phyloP scores from a whole-genome alignment of 176 grass and related monocot genomes.

The Saccharum spontaneum region DNA sequence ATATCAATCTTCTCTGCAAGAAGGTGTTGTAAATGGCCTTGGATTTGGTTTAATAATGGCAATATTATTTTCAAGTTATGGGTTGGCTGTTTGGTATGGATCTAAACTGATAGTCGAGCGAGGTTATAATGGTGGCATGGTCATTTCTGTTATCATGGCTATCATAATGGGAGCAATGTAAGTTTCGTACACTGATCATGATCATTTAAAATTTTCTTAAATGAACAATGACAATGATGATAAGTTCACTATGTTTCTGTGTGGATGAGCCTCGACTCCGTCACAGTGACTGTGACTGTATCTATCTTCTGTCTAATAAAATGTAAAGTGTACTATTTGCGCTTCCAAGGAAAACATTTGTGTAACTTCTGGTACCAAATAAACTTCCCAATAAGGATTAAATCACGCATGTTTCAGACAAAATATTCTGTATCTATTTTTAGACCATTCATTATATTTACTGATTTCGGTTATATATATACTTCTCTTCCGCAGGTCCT shows the following conservation, averaged over 20 bases:
- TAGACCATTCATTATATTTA: not conserved
- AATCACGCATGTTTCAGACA: not conserved
- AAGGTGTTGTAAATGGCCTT: conserved; percentile 53
- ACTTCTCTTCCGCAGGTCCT: conserved; percentile 48
- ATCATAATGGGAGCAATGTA: conserved; percentile 76
- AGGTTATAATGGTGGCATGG: conserved; percentile 75
- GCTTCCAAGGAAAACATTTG: not conserved
- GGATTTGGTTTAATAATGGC: conserved; percentile 52
- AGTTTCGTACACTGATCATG: conserved; percentile 33
- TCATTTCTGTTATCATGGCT: conserved; percentile 68
- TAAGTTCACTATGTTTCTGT: too few relatives aligned
- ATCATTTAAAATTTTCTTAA: not conserved
- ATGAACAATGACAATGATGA: too few relatives aligned
- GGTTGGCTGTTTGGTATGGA: conserved; percentile 76
- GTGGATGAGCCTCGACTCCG: too few relatives aligned
- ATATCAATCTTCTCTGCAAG: conserved; percentile 44
- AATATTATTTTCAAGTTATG: conserved; percentile 69
- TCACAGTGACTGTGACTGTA: not conserved
- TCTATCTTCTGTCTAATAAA: not conserved
- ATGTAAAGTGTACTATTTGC: not conserved
- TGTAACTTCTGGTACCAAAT: not conserved
- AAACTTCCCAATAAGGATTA: not conserved
- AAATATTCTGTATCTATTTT: not conserved
- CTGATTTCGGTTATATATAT: conserved; percentile 9
- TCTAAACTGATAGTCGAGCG: conserved; percentile 56